Base-by-base conservation (phyloP, 176 grass and related monocot species). In the Phragmites australis region DNA sequence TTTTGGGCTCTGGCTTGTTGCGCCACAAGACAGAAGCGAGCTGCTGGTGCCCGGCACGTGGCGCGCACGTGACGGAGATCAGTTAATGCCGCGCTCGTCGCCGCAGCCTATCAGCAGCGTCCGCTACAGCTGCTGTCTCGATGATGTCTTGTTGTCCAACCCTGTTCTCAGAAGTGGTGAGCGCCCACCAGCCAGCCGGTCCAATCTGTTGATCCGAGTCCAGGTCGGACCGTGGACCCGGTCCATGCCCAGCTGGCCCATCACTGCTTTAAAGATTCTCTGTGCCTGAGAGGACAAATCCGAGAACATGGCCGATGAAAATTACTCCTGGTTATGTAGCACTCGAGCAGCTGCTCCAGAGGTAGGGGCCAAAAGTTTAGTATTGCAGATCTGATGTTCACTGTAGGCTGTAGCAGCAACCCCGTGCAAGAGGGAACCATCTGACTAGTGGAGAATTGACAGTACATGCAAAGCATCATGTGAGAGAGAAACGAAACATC, bases 31-130 rank as follows among this genome's bases (percentile, higher is more conserved):
- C n/a, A n/a, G n/a, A n/a, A 57, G 70, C 59, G 75, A 40, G 75
- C 68, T 9, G 29, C 8, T 25, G 50, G 71, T 59, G 42, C 60
- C 50, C 51, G 51, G 76, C 87, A 89, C 83, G 83, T 85, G 87
- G 83, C 72, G 56, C 2, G 18, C 87, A 89, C 82, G 87, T 72
- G 82, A 72, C 27, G 65, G 72, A 17, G 55, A 70, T 81, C 71
- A 69, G 74, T 79, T 59, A 83, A 68, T 79, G 74, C 57, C 7
- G 0, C 74, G 65, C 80, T 46, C 66, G 48, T 72, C 16, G 80
- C 60, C 40, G 27, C 51, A 52, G 56, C 54, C 78, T 50, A 61
- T 70, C 61, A 15, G 18, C 60, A 16, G 43, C 70, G 51, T 0
- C n/a, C 64, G 16, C 64, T 71, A 74, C 80, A 71, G 40, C 65